Percentiles rank a stretch among this genome's conserved stretches.
Conservation (phyloP, 2,329 filamentous ascomycete species). For the Herpotrichia juniperi region DNA sequence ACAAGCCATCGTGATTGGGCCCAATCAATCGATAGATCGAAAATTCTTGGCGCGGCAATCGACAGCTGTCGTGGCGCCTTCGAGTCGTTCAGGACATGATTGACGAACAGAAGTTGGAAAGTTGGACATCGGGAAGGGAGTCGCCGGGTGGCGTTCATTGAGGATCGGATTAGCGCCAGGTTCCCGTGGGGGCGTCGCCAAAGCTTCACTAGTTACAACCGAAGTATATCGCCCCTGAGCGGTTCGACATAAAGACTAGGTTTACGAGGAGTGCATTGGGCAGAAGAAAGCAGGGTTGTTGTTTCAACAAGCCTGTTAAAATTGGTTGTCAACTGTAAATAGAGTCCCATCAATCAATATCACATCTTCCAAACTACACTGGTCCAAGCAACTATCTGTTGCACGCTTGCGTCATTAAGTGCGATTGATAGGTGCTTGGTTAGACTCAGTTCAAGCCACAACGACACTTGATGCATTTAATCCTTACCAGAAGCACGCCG, state of each 20-base stretch:
- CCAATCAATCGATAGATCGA: constrained; percentile 3
- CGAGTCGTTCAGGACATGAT: constrained; percentile 9
- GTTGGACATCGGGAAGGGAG: constrained; percentile 1
- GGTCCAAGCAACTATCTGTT: not conserved
- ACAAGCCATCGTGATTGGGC: not conserved
- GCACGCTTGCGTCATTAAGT: no score
- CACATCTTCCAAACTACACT: not conserved
- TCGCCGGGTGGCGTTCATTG: constrained; percentile 3
- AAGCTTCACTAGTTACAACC: no score
- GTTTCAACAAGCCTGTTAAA: not conserved
- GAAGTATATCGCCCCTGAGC: constrained; percentile 8
- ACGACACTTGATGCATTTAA: no score
- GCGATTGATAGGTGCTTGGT: no score
- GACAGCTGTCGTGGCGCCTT: constrained; percentile 10
- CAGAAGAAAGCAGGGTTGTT: not conserved
- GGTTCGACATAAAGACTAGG: not conserved
- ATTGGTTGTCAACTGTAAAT: not conserved
- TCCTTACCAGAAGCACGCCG: no score
- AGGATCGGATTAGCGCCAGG: constrained; percentile 4
- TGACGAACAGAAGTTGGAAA: constrained; percentile 3
- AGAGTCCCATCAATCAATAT: not conserved
- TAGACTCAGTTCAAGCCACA: no score
- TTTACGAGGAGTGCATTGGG: not conserved
- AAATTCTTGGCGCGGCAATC: not conserved
- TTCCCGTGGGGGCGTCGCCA: constrained; percentile 5